Base-by-base conservation (phyloP, 805 yeast species). In the Torulaspora quercuum region DNA sequence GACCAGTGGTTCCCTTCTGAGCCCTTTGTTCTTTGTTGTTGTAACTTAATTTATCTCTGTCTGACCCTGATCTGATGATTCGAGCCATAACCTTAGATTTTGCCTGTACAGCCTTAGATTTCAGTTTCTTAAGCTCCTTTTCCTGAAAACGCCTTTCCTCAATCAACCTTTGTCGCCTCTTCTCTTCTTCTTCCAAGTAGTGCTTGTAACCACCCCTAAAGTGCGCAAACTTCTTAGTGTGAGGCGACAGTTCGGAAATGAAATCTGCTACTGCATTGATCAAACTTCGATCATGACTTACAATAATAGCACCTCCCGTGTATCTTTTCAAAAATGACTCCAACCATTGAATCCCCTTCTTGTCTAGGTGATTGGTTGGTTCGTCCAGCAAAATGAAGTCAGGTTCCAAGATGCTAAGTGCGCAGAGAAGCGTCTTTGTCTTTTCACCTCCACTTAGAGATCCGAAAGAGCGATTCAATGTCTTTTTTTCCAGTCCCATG, bases 301-400 rank as follows among this genome's bases (percentile, higher is more conserved):
- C 44, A 16, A 40, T 43, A 8, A 43, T 29, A 25, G 37, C 33
- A 9, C 37, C 44, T 12, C 46, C 46, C 25, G 38, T 23, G 18
- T 20, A 39, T 14, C 30, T 35, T 25, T 40, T 35, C 42, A 43
- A 29, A 22, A 34, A 40, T n/a, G 35, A 24, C 33, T 43, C 47
- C 29, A 43, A 33, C 47, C 47, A 43, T 36, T 32, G 39, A 23
- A 43, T 36, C 21, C 47, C 47, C 22, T 21, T 36, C 17, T 25
- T 35, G 41, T 43, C 47, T 22, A 43, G 33, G 33, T 43, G 47
- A 23, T 43, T 43, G 14, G 47, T 43, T 18, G 47, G 47, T 26
- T 43, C 47, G 26, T 43, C 45, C 27, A 43, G 38, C 33, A 43
- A 26, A 25, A 43, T 39, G 42, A 43, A 35, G 25, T 43, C 47